Conservation (phyloP, 371 early-diverging fungal species). For the Syncephalastrum contaminatum region DNA sequence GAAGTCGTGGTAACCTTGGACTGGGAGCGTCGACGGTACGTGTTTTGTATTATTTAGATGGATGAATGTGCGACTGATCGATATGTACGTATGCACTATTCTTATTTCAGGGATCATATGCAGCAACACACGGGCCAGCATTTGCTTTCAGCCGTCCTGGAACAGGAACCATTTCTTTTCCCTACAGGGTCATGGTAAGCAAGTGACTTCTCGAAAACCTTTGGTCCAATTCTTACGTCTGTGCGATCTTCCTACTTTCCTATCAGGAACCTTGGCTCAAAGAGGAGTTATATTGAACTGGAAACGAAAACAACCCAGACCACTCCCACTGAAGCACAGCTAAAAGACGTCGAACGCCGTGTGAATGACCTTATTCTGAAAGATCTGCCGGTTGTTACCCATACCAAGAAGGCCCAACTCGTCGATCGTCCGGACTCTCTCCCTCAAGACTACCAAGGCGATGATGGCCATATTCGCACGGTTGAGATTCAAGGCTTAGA, state of each 20-base stretch:
- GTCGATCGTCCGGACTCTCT: slow-evolving; percentile 46
- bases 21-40: slow-evolving; percentile 64
- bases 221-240: neutral
- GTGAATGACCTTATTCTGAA: slow-evolving; percentile 62
- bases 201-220: no score
- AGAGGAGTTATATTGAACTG: slow-evolving; percentile 60
- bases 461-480: slow-evolving; percentile 57
- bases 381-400: slow-evolving; percentile 47
- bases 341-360: slow-evolving; percentile 49
- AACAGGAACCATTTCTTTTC: slow-evolving; percentile 50
- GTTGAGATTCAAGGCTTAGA: slow-evolving; percentile 61
- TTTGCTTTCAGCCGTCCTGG: slow-evolving; percentile 71
- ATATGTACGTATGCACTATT: no score
- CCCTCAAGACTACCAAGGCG: slow-evolving; percentile 65
- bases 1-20: slow-evolving; percentile 59
- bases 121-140: slow-evolving; percentile 85
- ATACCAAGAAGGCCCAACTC: slow-evolving; percentile 30
- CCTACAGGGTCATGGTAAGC: slow-evolving; percentile 69
- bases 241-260: neutral
- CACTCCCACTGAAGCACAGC: slow-evolving; percentile 41
- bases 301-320: slow-evolving; percentile 27
- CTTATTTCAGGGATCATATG: slow-evolving; percentile 61
- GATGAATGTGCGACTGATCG: no score
- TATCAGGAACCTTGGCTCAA: slow-evolving; percentile 58
- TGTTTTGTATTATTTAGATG: neutral